phyloP scores from a whole-genome alignment of 2,329 filamentous ascomycete genomes.

The Fusarium sp. region DNA sequence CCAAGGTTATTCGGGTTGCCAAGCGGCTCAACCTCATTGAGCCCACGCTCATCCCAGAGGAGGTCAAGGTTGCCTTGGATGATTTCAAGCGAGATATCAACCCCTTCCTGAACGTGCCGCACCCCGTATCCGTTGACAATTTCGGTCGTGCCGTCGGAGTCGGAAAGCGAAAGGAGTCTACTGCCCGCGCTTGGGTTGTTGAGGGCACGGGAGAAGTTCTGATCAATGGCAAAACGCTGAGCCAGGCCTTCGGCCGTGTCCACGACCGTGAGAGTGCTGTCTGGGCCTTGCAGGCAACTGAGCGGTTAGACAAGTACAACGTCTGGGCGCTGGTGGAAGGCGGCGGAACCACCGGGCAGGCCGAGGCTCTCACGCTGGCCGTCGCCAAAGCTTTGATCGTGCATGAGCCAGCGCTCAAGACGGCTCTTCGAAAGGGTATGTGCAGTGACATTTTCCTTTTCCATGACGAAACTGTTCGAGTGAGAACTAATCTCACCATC shows the following conservation, averaged over 20 bases:
- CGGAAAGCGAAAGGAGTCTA: conserved; percentile 88
- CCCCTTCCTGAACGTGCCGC: conserved; percentile 71
- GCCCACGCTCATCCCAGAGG: conserved; percentile 76
- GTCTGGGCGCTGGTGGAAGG: conserved; percentile 87
- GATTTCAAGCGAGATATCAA: conserved; percentile 82
- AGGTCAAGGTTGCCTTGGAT: conserved; percentile 72
- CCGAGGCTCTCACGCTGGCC: conserved; percentile 91
- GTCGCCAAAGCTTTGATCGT: conserved; percentile 87
- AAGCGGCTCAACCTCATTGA: conserved; percentile 88
- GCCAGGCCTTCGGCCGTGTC: conserved; percentile 83
- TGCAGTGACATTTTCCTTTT: conserved; percentile 9
- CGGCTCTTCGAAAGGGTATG: conserved; percentile 88
- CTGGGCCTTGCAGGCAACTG: conserved; percentile 87
- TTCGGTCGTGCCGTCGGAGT: conserved; percentile 82
- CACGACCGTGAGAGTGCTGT: conserved; percentile 95
- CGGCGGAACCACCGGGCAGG: conserved; percentile 93
- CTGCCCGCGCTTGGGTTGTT: conserved; percentile 86
- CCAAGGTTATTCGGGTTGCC: conserved; percentile 78
- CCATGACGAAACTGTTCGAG: conserved; percentile 16
- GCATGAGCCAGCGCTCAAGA: conserved; percentile 93
- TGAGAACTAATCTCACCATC: conserved; percentile 54
- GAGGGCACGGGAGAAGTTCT: conserved; percentile 92
- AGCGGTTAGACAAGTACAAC: conserved; percentile 95
- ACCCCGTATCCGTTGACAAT: conserved; percentile 75
- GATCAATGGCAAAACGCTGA: conserved; percentile 89